A percentile compares a stretch with the other conserved stretches of the same genome.
Conservation (phyloP, 1,284 basidiomycete species). For the Apiotrichum porosum region DNA sequence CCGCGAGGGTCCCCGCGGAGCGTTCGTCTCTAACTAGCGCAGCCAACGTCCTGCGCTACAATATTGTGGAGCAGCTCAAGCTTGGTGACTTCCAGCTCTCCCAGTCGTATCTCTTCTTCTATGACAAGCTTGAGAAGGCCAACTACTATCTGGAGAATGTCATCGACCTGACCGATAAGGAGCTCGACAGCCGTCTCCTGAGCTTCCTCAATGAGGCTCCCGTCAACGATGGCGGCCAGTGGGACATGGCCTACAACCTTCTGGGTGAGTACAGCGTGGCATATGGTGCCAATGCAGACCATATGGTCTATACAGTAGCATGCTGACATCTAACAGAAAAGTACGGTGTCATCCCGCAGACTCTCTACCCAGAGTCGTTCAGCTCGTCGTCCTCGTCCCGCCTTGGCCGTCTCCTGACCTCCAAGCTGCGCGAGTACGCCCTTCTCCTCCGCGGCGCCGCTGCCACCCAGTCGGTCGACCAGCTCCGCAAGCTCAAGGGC, state of each 20-base stretch:
- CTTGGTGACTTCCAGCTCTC: constrained; percentile 83
- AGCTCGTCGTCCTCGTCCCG: constrained; percentile 70
- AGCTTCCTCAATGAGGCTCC: constrained; percentile 70
- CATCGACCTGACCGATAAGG: constrained; percentile 73
- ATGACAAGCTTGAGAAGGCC: constrained; percentile 89
- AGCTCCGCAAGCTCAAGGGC: constrained; percentile 62
- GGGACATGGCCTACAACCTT: constrained; percentile 90
- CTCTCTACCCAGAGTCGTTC: constrained; percentile 77
- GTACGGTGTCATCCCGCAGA: constrained; percentile 79
- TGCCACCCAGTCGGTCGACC: constrained; percentile 1
- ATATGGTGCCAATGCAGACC: no score
- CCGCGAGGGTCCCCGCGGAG: background rate
- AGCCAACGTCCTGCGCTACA: constrained; percentile 72
- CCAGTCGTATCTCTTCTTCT: constrained; percentile 85
- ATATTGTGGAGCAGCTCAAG: constrained; percentile 77
- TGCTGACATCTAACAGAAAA: no score
- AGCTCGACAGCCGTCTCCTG: constrained; percentile 76
- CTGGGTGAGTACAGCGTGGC: no score
- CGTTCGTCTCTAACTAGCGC: constrained; percentile 16
- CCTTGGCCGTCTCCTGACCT: constrained; percentile 74
- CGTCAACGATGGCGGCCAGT: constrained; percentile 88
- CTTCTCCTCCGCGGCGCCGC: constrained; percentile 62
- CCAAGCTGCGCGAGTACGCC: constrained; percentile 85
- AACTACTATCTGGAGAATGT: constrained; percentile 87
- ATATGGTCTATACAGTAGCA: no score